Evolutionary conservation across 768 basidiomycete species (phyloP).

Genomic region (Coprinellus micaceus): DNA sequence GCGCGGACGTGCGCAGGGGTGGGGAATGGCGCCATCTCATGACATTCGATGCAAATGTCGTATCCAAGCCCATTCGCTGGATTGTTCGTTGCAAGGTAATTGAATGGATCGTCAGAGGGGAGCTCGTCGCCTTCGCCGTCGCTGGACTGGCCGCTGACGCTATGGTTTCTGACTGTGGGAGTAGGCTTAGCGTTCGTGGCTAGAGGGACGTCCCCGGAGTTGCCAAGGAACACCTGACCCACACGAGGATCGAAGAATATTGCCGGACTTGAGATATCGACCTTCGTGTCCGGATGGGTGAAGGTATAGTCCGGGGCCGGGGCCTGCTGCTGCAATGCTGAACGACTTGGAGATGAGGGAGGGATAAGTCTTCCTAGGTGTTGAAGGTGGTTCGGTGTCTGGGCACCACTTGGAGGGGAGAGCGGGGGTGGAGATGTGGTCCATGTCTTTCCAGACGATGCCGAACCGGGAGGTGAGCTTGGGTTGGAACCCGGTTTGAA

Average conservation of each 20-base stretch:
- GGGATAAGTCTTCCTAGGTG: conserved; percentile 10
- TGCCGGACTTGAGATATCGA: conserved; percentile 31
- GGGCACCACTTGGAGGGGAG: neutral
- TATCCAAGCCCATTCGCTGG: conserved; percentile 59
- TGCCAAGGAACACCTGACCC: conserved; percentile 79
- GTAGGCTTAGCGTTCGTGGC: conserved; percentile 20
- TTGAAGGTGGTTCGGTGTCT: conserved; percentile 12
- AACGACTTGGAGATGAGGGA: neutral
- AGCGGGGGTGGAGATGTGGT: neutral
- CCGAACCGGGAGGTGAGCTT: neutral
- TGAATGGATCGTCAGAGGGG: conserved; percentile 38
- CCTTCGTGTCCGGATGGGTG: conserved; percentile 7
- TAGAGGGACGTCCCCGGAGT: conserved; percentile 75
- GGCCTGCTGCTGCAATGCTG: neutral
- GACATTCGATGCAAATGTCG: conserved; percentile 86
- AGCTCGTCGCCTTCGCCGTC: conserved; percentile 7
- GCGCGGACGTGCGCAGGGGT: conserved; percentile 60
- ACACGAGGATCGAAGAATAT: conserved; percentile 51
- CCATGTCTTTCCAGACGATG: neutral
- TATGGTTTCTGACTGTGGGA: too few species aligned
- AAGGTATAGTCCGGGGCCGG: neutral
- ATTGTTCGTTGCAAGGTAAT: conserved; percentile 38
- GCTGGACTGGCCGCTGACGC: too few species aligned
- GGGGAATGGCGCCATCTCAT: conserved; percentile 76
- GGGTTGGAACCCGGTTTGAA: neutral